Conservation (phyloP, 1,284 basidiomycete genomes). For the Cryptococcus amylolentus region DNA sequence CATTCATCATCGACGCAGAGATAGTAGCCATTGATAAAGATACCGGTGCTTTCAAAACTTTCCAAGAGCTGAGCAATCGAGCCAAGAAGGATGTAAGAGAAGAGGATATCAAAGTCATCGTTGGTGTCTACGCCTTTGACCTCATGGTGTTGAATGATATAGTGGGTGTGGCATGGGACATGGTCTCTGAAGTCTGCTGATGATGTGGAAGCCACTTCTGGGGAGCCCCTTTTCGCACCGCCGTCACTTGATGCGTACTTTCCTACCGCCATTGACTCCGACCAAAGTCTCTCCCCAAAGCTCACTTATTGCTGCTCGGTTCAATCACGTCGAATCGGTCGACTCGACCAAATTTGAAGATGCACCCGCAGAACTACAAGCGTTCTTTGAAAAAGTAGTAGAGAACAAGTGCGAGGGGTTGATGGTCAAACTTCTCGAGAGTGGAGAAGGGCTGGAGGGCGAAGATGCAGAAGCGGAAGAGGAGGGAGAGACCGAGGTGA, state of each 20-base stretch:
- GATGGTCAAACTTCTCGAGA: constrained; percentile 78
- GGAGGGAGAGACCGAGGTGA: constrained; percentile 27
- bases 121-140: constrained; percentile 95
- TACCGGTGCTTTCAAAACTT: constrained; percentile 82
- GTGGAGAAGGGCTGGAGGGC: constrained; percentile 38
- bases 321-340: constrained; percentile 72
- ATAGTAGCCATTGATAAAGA: constrained; percentile 91
- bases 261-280: constrained; percentile 55
- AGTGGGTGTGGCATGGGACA: constrained; percentile 53
- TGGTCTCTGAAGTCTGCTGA: background rate
- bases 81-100: constrained; percentile 97
- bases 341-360: constrained; percentile 56
- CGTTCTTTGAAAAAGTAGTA: constrained; percentile 77
- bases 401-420: constrained; percentile 82
- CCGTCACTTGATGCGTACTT: constrained; percentile 60
- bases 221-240: constrained; percentile 69
- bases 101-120: constrained; percentile 91
- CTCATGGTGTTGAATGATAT: constrained; percentile 90
- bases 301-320: constrained; percentile 59
- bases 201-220: constrained; percentile 60
- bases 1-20: constrained; percentile 93
- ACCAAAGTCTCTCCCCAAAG: constrained; percentile 49
- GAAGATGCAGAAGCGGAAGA: constrained; percentile 37
- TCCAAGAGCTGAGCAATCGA: constrained; percentile 92
- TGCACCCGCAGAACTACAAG: constrained; percentile 60